Base-by-base conservation (phyloP, 225 moss, liverwort and hornwort genomes). In the Marchantia polymorpha region DNA sequence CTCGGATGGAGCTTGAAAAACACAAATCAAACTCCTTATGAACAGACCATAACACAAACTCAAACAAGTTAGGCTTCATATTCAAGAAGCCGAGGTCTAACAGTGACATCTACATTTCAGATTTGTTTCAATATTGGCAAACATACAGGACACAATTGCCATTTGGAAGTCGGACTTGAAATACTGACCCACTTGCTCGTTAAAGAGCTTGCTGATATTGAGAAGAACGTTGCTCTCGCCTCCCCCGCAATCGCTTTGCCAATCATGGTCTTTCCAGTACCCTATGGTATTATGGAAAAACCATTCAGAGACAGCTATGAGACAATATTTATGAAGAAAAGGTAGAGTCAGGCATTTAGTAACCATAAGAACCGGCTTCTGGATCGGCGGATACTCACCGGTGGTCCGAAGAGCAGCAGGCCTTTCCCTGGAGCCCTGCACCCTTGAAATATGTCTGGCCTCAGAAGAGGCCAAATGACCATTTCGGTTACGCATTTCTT, bases 171-270 rank as follows among this genome's bases (percentile, higher is more conserved):
- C 39, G 39, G 39, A 39, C 39, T 39, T 39, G 39, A 25, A 20
- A 69, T 64, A 52, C 87, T 83, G 82, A 99, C 99, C 99, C 99
- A 99, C 86, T 99, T 99, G 91, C 99, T 99, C 64, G 95, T 92
- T 75, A 99, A 83, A 77, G 95, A 99, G 84, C 99, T 99, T 64
- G 99, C 99, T 81, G 99, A 99, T 82, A 99, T 95, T 69, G 99
- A 99, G 69, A 99, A 99, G 70, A 99, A 99, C 20, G 99, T 99
- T 11, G 99, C 99, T 69, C 88, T 92, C 22, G 99, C 99, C 87
- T 95, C 99, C 80, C 99, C 95, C 72, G 99, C 99, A 76, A 99
- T 99, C 65, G 99, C 99, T 89, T 95, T 99, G 52, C 99, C 99
- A 65, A 99, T 99, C 99, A 99, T 99, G 56, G 99, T 99, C 83